phyloP scores from a whole-genome alignment of 192 early-diverging fungal species.

The Coemansia sp. region DNA sequence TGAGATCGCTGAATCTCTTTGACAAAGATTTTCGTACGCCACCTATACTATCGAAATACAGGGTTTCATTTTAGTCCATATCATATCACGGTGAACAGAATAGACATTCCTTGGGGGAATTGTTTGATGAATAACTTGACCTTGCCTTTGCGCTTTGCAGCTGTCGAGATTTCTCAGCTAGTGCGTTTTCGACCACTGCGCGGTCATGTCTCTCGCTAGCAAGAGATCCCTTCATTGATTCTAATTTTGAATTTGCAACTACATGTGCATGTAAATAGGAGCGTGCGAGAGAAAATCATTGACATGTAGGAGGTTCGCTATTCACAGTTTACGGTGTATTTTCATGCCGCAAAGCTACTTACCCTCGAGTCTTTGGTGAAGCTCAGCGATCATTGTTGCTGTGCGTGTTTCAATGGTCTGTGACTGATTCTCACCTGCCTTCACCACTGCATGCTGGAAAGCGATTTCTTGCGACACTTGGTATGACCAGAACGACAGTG shows the following conservation, averaged over 20 bases:
- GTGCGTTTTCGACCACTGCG: slow-evolving; percentile 18
- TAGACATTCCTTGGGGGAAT: not conserved
- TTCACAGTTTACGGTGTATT: not conserved
- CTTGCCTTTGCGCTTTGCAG: slow-evolving; percentile 55
- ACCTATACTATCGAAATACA: slow-evolving; percentile 9
- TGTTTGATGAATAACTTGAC: no score
- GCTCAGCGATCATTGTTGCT: slow-evolving; percentile 10
- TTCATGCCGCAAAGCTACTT: slow-evolving; percentile 1
- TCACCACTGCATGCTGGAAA: slow-evolving; percentile 30
- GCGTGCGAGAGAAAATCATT: no score
- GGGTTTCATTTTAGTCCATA: not conserved
- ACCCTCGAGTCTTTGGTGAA: slow-evolving; percentile 20
- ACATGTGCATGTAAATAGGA: not conserved
- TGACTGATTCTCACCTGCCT: slow-evolving; percentile 38
- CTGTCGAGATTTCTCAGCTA: slow-evolving; percentile 57
- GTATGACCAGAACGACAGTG: slow-evolving; percentile 66
- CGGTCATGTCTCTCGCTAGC: slow-evolving; percentile 29
- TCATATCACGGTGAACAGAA: no score
- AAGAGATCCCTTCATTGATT: slow-evolving; percentile 20
- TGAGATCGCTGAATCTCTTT: slow-evolving; percentile 13
- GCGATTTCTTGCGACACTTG: slow-evolving; percentile 62
- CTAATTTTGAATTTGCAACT: slow-evolving; percentile 24
- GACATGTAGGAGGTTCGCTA: no score
- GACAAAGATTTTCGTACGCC: slow-evolving; percentile 43
- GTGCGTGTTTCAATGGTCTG: slow-evolving; percentile 33